Conservation (phyloP, 257 asterid species). For the Leptodermis oblonga region DNA sequence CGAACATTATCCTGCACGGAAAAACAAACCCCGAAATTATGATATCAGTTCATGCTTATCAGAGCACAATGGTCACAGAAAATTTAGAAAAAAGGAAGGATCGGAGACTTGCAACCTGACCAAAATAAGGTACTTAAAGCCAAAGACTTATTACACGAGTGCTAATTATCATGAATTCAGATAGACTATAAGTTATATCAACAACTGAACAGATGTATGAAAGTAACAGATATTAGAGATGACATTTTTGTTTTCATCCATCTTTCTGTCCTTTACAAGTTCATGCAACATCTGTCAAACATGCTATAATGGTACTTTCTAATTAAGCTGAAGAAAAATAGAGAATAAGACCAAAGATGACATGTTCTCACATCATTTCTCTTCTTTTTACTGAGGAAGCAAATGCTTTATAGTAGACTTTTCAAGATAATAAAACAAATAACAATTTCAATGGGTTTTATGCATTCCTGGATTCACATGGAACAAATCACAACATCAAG, state of each 20-base stretch:
- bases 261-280: background rate
- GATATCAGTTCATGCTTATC: background rate
- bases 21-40: background rate
- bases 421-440: background rate
- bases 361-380: background rate
- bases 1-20: constrained; percentile 89
- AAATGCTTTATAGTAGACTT: background rate
- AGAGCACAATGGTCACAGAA: background rate
- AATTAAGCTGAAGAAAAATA: background rate
- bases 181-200: too few relatives aligned
- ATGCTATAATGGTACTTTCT: background rate
- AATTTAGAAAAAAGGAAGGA: background rate
- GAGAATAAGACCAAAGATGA: background rate
- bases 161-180: background rate
- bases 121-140: background rate
- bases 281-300: background rate
- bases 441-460: background rate
- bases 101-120: background rate
- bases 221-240: background rate
- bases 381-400: background rate
- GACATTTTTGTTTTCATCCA: background rate
- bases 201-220: background rate
- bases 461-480: background rate
- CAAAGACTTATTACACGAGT: background rate
- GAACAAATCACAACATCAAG: background rate